phyloP scores from a whole-genome alignment of 1,284 basidiomycete genomes.

The Tylopilus sp. region DNA sequence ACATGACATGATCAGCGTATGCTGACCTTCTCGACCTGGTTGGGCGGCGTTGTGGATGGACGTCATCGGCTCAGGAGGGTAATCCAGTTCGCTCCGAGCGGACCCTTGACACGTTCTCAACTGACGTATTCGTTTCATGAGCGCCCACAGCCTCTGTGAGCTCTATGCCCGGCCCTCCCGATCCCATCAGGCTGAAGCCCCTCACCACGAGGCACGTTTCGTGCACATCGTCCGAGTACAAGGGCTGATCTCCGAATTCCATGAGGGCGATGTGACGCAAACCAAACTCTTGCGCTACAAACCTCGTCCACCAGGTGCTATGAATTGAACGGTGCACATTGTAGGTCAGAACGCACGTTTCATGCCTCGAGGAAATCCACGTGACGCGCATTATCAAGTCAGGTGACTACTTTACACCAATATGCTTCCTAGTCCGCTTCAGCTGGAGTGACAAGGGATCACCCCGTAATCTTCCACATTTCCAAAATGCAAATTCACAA shows the following conservation, averaged over 20 bases:
- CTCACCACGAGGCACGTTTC: not conserved
- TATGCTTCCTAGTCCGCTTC: no score
- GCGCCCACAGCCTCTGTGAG: not conserved
- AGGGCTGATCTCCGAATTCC: not conserved
- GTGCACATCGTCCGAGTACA: conserved; percentile 1
- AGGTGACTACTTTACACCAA: no score
- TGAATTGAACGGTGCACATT: no score
- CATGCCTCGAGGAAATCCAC: no score
- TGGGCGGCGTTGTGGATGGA: not conserved
- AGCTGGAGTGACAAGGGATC: no score
- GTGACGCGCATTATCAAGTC: no score
- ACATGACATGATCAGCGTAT: no score
- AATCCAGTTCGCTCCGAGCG: not conserved
- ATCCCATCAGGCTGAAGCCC: not conserved
- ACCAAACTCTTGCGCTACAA: no score
- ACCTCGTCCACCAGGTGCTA: no score
- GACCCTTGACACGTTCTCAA: not conserved
- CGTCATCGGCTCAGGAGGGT: not conserved
- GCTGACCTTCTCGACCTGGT: conserved; percentile 2
- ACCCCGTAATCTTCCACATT: not conserved
- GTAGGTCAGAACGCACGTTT: no score
- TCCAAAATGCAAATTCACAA: not conserved
- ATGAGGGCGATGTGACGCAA: not conserved
- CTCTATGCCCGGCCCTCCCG: not conserved
- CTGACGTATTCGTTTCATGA: not conserved